Evolutionary conservation across 1,284 basidiomycete genomes (phyloP).

Genomic region (Agroathelia rolfsii): DNA sequence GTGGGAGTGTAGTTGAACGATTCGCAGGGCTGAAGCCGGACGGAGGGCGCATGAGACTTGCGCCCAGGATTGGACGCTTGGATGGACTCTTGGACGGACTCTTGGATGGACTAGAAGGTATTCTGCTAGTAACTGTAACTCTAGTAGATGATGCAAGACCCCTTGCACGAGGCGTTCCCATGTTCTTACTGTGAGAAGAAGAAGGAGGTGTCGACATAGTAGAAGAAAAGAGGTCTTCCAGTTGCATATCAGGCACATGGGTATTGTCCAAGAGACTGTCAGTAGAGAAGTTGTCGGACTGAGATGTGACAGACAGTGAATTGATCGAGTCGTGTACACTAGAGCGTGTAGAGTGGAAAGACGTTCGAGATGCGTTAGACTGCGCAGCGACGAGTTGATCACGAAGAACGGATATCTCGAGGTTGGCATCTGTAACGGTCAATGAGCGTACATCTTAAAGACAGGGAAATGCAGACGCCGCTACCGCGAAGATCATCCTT

Average conservation of each 20-base stretch:
- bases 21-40: too few species aligned
- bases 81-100: too few species aligned
- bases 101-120: too few species aligned
- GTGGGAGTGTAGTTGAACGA: slow-evolving; percentile 31
- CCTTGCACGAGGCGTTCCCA: too few species aligned
- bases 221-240: slow-evolving; percentile 45
- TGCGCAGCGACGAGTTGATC: slow-evolving; percentile 52
- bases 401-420: slow-evolving; percentile 75
- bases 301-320: slow-evolving; percentile 15
- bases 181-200: too few species aligned
- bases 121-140: too few species aligned
- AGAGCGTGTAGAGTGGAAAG: slow-evolving; percentile 11
- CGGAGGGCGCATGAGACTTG: slow-evolving; percentile 33
- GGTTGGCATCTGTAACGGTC: slow-evolving; percentile 58
- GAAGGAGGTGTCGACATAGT: slow-evolving; percentile 26
- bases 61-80: too few species aligned
- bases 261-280: slow-evolving; percentile 48
- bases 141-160: too few species aligned
- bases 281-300: slow-evolving; percentile 30
- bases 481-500: slow-evolving; percentile 90
- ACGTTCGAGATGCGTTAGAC: slow-evolving; percentile 17
- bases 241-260: slow-evolving; percentile 50
- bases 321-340: slow-evolving; percentile 17
- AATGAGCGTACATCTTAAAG: slow-evolving; percentile 14
- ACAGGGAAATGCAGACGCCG: slow-evolving; percentile 14